Evolutionary conservation across 345 rosid species (phyloP).

Genomic region (Citrus unshiu): DNA sequence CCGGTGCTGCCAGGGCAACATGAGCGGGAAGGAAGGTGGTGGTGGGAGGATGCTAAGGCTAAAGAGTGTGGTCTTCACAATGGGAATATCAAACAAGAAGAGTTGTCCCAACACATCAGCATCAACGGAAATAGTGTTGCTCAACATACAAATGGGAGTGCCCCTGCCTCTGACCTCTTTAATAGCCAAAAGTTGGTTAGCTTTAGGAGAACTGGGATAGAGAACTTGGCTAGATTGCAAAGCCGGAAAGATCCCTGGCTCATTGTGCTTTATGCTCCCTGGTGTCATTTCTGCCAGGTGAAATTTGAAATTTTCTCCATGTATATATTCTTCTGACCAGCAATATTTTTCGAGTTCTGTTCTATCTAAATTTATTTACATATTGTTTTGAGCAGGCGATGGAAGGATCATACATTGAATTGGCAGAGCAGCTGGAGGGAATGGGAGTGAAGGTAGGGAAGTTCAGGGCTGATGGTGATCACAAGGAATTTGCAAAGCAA

Average conservation of each 20-base stretch:
- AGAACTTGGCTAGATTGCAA: conserved; percentile 3
- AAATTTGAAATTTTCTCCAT: neutral
- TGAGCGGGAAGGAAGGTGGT: conserved; percentile 16
- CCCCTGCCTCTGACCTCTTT: neutral
- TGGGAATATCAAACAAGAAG: conserved; percentile 1
- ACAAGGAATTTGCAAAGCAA: conserved; percentile 6
- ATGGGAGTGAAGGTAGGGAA: conserved; percentile 4
- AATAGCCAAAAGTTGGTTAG: neutral
- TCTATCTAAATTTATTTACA: neutral
- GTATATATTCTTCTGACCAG: neutral
- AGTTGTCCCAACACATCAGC: neutral
- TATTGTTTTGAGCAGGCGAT: neutral
- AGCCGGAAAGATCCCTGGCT: neutral
- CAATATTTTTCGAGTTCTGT: neutral
- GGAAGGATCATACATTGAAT: conserved; percentile 12
- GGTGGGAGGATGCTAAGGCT: conserved; percentile 17
- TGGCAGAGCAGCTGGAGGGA: conserved; percentile 9
- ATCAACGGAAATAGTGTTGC: neutral
- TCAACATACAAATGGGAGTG: neutral
- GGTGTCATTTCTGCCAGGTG: conserved; percentile 12
- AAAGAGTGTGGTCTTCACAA: conserved; percentile 17
- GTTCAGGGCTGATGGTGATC: conserved; percentile 16
- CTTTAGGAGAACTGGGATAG: conserved; percentile 1
- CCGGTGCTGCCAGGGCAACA: conserved; percentile 8
- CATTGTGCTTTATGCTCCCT: conserved; percentile 10